Base-by-base conservation (phyloP, 2,329 filamentous ascomycete genomes). In the Colletotrichum godetiae region DNA sequence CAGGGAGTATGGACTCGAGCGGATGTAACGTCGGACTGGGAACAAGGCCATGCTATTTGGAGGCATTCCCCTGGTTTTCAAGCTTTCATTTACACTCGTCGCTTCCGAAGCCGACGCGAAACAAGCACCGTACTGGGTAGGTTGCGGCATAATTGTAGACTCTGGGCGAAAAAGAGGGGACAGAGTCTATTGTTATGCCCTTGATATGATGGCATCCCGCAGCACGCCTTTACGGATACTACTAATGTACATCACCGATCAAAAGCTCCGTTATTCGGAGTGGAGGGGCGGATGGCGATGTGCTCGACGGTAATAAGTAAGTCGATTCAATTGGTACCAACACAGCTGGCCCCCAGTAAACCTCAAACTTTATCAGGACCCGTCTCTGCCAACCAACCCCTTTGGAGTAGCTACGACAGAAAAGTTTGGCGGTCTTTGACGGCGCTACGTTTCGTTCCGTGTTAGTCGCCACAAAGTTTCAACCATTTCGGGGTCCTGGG, bases 21-120 rank as follows among this genome's bases (percentile, higher is more conserved):
- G 49, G 63, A 72, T 73, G 71, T 35, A 72, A 73, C 67, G 42
- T 73, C 61, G 35, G 49, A 29, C 64, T 31, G 35, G 46, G 55
- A 62, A 42, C 59, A 33, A 53, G 67, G 59, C 42, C 33, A 60
- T 46, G 24, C 69, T 33, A 49, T 58, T 33, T 55, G 31, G 66
- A 31, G 42, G 46, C 10, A 31, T 29, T 31, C 60, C 29, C 53
- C 29, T 46, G 69, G 55, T 52, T 19, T 35, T 35, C 42, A 35
- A 59, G 53, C 53, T 55, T 72, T 35, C 37, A 53, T 46, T 72
- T 59, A 55, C 31, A 55, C 49, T 61, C 35, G 24, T 56, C 33
- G n/a, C 68, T 55, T 33, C 68, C 63, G 56, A 33, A 55, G 46
- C 62, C 57, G 66, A 68, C 27, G 19, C 19, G 53, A 67, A 56